phyloP scores from a whole-genome alignment of 2,329 filamentous ascomycete species.

The Cladophialophora carrionii region DNA sequence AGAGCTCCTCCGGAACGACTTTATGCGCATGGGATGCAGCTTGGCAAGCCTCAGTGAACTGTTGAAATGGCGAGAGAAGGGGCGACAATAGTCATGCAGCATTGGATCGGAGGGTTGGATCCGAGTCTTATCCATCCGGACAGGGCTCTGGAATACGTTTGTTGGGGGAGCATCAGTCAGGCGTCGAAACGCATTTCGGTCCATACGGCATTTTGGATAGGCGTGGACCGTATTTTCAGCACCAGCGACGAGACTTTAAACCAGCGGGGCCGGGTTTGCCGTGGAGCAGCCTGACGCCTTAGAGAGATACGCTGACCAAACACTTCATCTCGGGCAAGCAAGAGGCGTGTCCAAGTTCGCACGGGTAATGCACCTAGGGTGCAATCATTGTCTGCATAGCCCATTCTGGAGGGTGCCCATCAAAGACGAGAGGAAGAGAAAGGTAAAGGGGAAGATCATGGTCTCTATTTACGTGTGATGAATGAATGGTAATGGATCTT shows the following conservation, averaged over 20 bases:
- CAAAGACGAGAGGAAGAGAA: too few relatives aligned
- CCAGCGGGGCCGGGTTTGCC: background rate
- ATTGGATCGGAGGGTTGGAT: background rate
- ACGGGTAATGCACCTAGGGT: background rate
- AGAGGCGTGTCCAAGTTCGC: background rate
- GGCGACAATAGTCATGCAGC: conserved; percentile 32
- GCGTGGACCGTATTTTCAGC: conserved; percentile 2
- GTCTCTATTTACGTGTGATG: conserved; percentile 22
- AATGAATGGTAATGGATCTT: conserved; percentile 28
- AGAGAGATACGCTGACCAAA: background rate
- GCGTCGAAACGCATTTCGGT: conserved; percentile 11
- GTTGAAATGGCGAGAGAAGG: conserved; percentile 66
- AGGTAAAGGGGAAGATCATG: conserved; percentile 7
- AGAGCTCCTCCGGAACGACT: conserved; percentile 89
- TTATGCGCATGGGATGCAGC: conserved; percentile 88
- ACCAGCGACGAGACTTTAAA: background rate
- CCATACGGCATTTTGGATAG: conserved; percentile 19
- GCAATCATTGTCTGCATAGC: background rate
- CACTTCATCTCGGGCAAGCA: background rate
- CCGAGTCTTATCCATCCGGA: background rate
- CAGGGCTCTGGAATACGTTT: background rate
- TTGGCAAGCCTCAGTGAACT: conserved; percentile 81
- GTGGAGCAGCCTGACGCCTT: background rate
- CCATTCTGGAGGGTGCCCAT: background rate
- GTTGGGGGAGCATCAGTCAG: conserved; percentile 6